Base-by-base conservation (phyloP, 345 rosid species). In the Eucalyptus brandiana region DNA sequence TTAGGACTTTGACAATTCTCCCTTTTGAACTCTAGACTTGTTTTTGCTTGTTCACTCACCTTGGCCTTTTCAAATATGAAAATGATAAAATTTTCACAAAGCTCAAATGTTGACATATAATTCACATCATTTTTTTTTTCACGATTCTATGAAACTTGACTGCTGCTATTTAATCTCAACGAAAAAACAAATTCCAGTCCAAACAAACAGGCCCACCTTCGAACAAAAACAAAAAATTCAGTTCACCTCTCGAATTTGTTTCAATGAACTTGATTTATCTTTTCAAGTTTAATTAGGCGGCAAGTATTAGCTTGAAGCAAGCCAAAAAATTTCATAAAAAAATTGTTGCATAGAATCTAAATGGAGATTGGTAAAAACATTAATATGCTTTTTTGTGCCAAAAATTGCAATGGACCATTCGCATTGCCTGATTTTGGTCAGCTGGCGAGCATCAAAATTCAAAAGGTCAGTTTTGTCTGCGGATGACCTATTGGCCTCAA, bases 331-430 rank as follows among this genome's bases (percentile, higher is more conserved):
- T 28, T 6, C 1, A 49, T 5, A 14, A 62, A 62, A 30, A 65
- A 65, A 18, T 53, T 19, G 58, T 65, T 65, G 37, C 76, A 16
- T 4, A 0, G 67, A 12, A 13, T 28, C 8, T n/a, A 7, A 65
- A 65, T n/a, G 21, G 37, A 65, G 76, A n/a, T 65, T 65, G 21
- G 62, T 8, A 0, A 65, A 65, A 65, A 17, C 40, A 65, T 8
- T 4, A 0, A n/a, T 32, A 4, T 16, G 4, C 17, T 16, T 0
- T n/a, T 65, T 15, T 15, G 37, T 32, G 76, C 37, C 9, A 15
- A n/a, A 65, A n/a, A 72, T 72, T 72, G 28, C 45, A 0, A 37
- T 72, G 81, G 45, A 34, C 81, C 44, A 72, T 62, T 62, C 9
- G 37, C 76, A 15, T 65, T 8, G 76, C 12, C 76, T 65, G 1